Base-by-base conservation (phyloP, 345 rosid genomes). In the Populus tremula region DNA sequence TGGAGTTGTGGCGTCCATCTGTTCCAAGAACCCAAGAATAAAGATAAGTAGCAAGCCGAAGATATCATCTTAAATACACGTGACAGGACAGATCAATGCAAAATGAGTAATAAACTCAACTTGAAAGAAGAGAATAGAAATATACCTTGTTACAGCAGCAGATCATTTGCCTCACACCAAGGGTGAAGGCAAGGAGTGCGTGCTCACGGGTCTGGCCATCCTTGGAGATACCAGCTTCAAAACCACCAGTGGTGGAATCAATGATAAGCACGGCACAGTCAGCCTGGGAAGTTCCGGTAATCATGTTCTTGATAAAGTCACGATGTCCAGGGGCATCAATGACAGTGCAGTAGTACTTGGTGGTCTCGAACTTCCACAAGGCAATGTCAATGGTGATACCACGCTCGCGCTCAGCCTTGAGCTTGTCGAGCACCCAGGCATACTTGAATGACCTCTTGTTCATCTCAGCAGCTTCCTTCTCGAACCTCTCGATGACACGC, bases 381-480 rank as follows among this genome's bases (percentile, higher is more conserved):
- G 96, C 96, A 80, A 91, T 91, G 56, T 91, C 96, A 45, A 91
- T 91, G 79, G 96, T 91, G 72, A 91, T 91, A 74, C 96, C 96
- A 84, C 96, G 94, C 76, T 91, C 96, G 27, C 96, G 87, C 88
- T 91, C 96, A 0, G 94, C 97, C 88, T 92, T 90, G 33, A 92
- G 90, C 87, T 92, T 92, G 91, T 92, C 96, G 17, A 92, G 82
- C 6, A 92, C 97, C 97, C 94, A 92, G 1, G 97, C 97, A 36
- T 92, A 92, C 87, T 92, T 92, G 90, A 92, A 92, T 1, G 97
- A 92, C 82, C 97, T 86, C 82, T 92, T 92, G 90, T 92, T 92
- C 96, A 92, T 92, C 90, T 92, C 96, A 74, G 96, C 94, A 78
- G 96, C 96, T 71, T 92, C 96, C 88, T 91, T 91, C 91, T 91